Conservation (phyloP, 2,329 filamentous ascomycete genomes). For the Rhytidhysteron rufulum region DNA sequence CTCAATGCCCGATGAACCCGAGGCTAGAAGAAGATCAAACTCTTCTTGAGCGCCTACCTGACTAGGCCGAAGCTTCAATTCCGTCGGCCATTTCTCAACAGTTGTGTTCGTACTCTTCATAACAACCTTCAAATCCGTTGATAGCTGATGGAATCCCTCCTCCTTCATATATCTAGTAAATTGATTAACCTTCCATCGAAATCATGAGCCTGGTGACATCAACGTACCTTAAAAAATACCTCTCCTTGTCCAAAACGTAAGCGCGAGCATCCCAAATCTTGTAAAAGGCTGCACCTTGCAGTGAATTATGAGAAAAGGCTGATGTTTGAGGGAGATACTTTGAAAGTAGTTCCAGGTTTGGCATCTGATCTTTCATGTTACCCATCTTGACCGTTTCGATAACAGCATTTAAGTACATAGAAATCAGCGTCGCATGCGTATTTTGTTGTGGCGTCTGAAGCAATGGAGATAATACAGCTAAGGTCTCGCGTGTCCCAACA, state of each 20-base stretch:
- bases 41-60: not conserved
- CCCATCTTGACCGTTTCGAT: constrained; percentile 7
- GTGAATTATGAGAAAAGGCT: no score
- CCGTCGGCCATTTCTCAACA: not conserved
- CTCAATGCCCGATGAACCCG: not conserved
- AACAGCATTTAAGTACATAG: constrained; percentile 40
- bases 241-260: no score
- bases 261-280: no score
- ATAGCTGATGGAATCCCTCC: not conserved
- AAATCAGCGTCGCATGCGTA: constrained; percentile 39
- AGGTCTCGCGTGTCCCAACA: constrained; percentile 21
- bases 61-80: not conserved
- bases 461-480: constrained; percentile 27
- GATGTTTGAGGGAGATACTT: not conserved
- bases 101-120: not conserved
- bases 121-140: no score
- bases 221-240: not conserved
- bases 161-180: not conserved
- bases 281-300: no score
- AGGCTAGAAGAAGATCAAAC: not conserved
- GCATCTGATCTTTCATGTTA: no score
- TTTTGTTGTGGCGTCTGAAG: constrained; percentile 32
- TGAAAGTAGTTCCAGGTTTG: not conserved
- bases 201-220: not conserved
- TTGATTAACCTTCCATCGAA: not conserved